These are phyloP conservation scores for Emergomyces pasteurianus DNA, from an alignment of 2,329 filamentous ascomycete species.

Conservation along the genomic window DNA sequence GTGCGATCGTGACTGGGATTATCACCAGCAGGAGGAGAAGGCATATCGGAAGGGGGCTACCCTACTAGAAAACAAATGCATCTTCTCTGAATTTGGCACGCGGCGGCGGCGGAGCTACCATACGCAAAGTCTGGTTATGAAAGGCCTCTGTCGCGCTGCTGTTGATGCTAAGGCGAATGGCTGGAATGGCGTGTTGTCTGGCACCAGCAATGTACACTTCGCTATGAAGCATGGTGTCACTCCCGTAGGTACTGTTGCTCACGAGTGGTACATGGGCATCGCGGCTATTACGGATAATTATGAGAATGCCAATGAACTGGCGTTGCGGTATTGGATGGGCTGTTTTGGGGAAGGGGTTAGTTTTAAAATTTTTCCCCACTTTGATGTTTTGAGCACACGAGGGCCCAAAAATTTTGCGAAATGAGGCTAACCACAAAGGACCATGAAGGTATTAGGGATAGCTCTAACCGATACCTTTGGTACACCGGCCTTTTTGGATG, in stretches of 20 bases:
- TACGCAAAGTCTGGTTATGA: constrained; percentile 84
- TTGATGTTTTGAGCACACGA: neutral
- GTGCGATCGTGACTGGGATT: constrained; percentile 84
- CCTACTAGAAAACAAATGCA: constrained; percentile 70
- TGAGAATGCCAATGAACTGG: constrained; percentile 67
- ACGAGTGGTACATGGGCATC: constrained; percentile 99
- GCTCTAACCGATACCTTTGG: constrained; percentile 95
- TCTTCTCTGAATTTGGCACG: constrained; percentile 89
- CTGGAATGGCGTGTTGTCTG: constrained; percentile 61
- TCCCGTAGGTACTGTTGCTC: constrained; percentile 81
- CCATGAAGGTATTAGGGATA: constrained; percentile 57
- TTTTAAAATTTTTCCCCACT: constrained; percentile 14
- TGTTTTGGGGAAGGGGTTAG: constrained; percentile 77
- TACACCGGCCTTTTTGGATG: constrained; percentile 73
- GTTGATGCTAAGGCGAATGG: constrained; percentile 55
- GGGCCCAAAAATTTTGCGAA: neutral
- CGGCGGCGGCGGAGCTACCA: constrained; percentile 83
- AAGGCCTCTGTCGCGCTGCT: constrained; percentile 68
- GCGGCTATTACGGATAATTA: constrained; percentile 86
- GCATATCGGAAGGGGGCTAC: constrained; percentile 69
- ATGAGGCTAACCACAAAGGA: neutral
- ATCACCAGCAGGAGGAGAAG: constrained; percentile 73
- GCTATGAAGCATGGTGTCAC: constrained; percentile 82
- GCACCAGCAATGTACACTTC: constrained; percentile 93
- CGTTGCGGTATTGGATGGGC: constrained; percentile 75